Conservation (phyloP, 73 alveolate species). For the Stentor coeruleus region DNA sequence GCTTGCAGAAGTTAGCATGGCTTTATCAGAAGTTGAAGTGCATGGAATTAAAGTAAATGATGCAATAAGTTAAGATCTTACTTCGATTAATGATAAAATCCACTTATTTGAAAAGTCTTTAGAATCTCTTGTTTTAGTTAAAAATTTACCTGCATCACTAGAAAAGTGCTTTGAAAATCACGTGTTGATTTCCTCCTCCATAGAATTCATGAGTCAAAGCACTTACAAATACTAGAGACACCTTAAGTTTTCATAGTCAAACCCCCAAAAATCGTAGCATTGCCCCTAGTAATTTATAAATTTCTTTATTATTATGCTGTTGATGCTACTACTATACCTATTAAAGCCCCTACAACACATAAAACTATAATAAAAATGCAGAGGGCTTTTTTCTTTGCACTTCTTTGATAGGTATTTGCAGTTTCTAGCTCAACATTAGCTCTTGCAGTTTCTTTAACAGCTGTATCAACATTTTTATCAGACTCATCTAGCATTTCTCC, state of each 20-base stretch:
- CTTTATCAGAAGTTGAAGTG: not conserved
- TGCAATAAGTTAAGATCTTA: not conserved
- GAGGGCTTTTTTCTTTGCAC: not conserved
- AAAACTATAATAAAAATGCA: constrained; percentile 1
- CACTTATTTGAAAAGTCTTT: not conserved
- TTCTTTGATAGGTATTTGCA: not conserved
- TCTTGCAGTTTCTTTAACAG: constrained; percentile 22
- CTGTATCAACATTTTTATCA: constrained; percentile 13
- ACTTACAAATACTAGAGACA: not conserved
- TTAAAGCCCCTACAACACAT: constrained; percentile 2
- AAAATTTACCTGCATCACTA: not conserved
- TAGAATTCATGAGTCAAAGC: not conserved
- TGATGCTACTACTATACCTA: not conserved
- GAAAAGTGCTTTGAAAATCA: not conserved
- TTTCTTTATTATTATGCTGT: no score
- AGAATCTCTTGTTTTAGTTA: not conserved
- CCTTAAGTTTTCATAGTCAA: not conserved
- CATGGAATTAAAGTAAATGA: not conserved
- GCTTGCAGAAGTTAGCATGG: not conserved
- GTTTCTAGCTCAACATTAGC: constrained; percentile 10
- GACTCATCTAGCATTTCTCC: constrained; percentile 1
- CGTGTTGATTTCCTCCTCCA: not conserved
- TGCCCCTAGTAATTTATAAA: no score
- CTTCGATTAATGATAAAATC: not conserved
- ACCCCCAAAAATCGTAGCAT: not conserved